phyloP scores from a whole-genome alignment of 352 stramenopile genomes.

The Ochromonadaceae sp. region DNA sequence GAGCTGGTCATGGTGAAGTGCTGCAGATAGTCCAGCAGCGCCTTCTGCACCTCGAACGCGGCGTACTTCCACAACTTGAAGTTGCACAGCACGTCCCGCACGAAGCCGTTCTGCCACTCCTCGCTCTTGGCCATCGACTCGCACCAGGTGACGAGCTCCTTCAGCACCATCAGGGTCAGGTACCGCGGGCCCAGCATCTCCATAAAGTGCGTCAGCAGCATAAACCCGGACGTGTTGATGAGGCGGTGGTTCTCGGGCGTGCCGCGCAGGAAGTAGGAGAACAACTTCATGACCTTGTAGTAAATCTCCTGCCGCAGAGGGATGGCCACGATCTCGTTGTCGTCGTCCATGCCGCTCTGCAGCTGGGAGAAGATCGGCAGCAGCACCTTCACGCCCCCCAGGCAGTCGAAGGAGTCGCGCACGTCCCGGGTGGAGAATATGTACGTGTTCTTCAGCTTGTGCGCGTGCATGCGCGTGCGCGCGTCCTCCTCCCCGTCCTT shows the following conservation, averaged over 20 bases:
- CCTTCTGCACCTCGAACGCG: slow-evolving; percentile 19
- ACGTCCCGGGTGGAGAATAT: slow-evolving; percentile 21
- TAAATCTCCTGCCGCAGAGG: slow-evolving; percentile 18
- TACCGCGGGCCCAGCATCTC: slow-evolving; percentile 18
- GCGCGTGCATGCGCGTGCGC: slow-evolving; percentile 21
- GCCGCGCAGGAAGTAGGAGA: slow-evolving; percentile 19
- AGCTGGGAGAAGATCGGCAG: slow-evolving; percentile 24
- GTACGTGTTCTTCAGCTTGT: slow-evolving; percentile 17
- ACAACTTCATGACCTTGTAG: slow-evolving; percentile 20
- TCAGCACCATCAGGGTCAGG: slow-evolving; percentile 21
- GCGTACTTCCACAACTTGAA: slow-evolving; percentile 26
- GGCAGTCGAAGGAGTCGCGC: slow-evolving; percentile 23
- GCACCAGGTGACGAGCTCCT: slow-evolving; percentile 17
- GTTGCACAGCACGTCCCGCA: slow-evolving; percentile 20
- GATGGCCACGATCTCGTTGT: neutral
- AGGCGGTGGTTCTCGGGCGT: slow-evolving; percentile 23
- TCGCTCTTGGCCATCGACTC: slow-evolving; percentile 18
- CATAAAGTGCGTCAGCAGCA: slow-evolving; percentile 20
- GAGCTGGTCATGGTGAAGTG: slow-evolving; percentile 4
- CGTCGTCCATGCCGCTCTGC: neutral
- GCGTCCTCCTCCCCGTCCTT: slow-evolving; percentile 5
- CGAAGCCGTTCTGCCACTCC: slow-evolving; percentile 12
- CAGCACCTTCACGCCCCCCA: slow-evolving; percentile 26
- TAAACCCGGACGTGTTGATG: slow-evolving; percentile 20
- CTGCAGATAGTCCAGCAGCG: slow-evolving; percentile 16